Evolutionary conservation across 371 early-diverging fungal genomes (phyloP), one percentile per base, ranked within the genome.

Genomic region (Apophysomyces sp.): DNA sequence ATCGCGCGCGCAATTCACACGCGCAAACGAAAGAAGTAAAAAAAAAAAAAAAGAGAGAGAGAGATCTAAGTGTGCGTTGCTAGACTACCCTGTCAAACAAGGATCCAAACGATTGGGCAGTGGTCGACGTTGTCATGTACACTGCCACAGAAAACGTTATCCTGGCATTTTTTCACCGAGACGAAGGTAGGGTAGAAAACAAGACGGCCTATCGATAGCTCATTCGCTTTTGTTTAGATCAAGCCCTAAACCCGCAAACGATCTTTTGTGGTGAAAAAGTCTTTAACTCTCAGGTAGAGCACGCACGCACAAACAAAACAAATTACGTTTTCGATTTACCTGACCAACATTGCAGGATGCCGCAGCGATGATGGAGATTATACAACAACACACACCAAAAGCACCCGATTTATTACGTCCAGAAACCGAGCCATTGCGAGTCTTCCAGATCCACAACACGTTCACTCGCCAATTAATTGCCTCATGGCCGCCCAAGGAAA

Each of bases 51-150:
- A 34, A 34, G 34, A 34, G 32, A 40, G 36, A 30, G 44, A 12
- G 32, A 29, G 34, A 52, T 29, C 15, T 37, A 53, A 27, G 9
- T 18, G 37, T 31, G 2, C 13, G 21, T 31, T 13, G 6, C 28
- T 49, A 32, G 21, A 31, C 21, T 0, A 29, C 31, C 0, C 1
- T 9, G 7, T 27, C 8, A n/a, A 24, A 53, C n/a, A 6, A 30
- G 18, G n/a, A 30, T 40, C 36, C 60, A 63, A 62, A 69, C 31
- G 73, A 74, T 9, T 86, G 78, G 69, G 69, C 73, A 59, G 73
- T 86, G 15, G 63, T 86, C 26, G 77, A 86, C 57, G 63, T 85
- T 1, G 84, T 82, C 21, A 75, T 85, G 69, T 81, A 85, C 37
- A 76, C 81, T 56, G 83, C 79, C 34, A 80, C 83, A 27, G 72